A percentile compares a stretch with the other conserved stretches of the same genome.
Evolutionary conservation across 1,284 basidiomycete species (phyloP).

Genomic region (Cutaneotrichosporon daszewskae): DNA sequence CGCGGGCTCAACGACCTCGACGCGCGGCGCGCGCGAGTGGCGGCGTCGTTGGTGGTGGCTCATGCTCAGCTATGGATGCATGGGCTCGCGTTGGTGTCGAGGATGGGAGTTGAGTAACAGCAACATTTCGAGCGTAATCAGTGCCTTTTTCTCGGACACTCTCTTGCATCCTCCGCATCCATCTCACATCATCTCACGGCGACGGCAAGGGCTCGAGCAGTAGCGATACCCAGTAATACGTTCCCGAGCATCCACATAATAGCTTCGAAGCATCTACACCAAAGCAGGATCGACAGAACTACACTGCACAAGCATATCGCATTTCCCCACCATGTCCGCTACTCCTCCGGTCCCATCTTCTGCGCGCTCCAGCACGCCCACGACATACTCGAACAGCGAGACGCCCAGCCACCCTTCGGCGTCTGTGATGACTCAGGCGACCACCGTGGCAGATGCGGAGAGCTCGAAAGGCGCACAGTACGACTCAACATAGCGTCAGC

Average conservation of each 20-base stretch:
- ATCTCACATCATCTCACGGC: too few relatives aligned
- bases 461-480: conserved; percentile 24
- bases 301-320: neutral
- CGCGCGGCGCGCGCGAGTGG: conserved; percentile 7
- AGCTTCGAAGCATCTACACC: too few relatives aligned
- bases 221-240: too few relatives aligned
- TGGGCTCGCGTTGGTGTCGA: neutral
- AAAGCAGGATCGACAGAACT: too few relatives aligned
- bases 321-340: neutral
- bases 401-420: too few relatives aligned
- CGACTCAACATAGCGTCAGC: too few relatives aligned
- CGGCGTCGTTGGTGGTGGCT: conserved; percentile 12
- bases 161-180: too few relatives aligned
- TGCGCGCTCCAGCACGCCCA: neutral
- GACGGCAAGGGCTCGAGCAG: too few relatives aligned
- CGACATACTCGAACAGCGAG: neutral
- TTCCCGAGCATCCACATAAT: too few relatives aligned
- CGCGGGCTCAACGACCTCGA: conserved; percentile 26
- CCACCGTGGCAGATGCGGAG: conserved; percentile 18
- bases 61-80: too few relatives aligned
- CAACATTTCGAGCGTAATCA: too few relatives aligned
- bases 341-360: neutral
- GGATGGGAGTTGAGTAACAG: neutral
- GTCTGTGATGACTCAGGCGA: conserved; percentile 1
- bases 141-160: too few relatives aligned